Conservation (phyloP, 331 rosid species). For the Pyrus hybrid region DNA sequence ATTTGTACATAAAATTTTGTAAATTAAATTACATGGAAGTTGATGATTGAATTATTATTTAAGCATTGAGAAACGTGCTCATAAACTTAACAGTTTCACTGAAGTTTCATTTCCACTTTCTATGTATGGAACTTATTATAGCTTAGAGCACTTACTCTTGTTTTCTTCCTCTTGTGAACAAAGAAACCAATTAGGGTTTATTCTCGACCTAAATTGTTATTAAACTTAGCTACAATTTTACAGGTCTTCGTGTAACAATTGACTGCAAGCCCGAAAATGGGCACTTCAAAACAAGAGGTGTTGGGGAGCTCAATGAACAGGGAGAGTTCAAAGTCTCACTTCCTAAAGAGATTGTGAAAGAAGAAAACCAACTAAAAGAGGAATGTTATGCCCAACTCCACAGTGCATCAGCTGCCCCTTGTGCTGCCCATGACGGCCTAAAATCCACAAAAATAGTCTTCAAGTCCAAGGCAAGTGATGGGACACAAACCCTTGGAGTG, state of each 20-base stretch:
- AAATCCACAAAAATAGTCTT: slow-evolving; percentile 42
- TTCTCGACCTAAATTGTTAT: neutral
- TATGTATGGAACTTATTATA: too few relatives aligned
- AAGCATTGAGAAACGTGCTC: too few relatives aligned
- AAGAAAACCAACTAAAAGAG: slow-evolving; percentile 40
- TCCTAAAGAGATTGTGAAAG: slow-evolving; percentile 47
- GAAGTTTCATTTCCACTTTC: neutral
- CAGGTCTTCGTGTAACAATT: slow-evolving; percentile 63
- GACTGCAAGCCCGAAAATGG: slow-evolving; percentile 70
- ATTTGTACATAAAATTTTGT: too few relatives aligned
- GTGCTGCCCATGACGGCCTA: slow-evolving; percentile 53
- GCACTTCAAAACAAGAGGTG: slow-evolving; percentile 48
- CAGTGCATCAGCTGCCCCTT: slow-evolving; percentile 55
- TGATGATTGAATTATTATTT: too few relatives aligned
- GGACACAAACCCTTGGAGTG: slow-evolving; percentile 43
- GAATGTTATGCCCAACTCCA: slow-evolving; percentile 84
- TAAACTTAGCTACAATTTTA: neutral
- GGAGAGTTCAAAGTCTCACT: slow-evolving; percentile 67
- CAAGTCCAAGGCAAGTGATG: slow-evolving; percentile 29
- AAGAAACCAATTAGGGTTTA: neutral
- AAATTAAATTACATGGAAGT: too few relatives aligned
- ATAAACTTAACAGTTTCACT: neutral
- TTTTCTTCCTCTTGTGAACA: neutral
- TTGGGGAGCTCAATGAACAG: slow-evolving; percentile 47
- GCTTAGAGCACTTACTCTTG: neutral